These are phyloP conservation scores for Pseudogymnoascus sp. DNA, from an alignment of 2,329 filamentous ascomycete genomes.

Conservation along the genomic window DNA sequence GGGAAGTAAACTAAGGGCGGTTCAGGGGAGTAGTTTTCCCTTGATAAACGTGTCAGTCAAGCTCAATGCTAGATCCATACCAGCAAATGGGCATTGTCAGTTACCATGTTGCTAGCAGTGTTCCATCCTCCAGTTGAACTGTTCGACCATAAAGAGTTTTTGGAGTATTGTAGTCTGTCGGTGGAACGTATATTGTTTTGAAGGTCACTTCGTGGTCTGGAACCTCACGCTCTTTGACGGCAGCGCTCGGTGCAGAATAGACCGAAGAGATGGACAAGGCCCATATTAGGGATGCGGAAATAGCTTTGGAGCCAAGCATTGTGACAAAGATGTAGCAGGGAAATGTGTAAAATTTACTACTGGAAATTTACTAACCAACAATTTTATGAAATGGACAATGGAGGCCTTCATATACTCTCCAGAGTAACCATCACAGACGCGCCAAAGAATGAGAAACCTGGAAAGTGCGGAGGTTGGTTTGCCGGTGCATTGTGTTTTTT, in stretches of 20 bases:
- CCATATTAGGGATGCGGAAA: background rate
- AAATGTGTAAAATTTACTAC: background rate
- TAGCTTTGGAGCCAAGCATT: background rate
- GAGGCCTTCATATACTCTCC: background rate
- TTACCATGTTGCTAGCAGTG: slow-evolving; percentile 41
- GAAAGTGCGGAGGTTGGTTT: background rate
- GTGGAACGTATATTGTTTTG: slow-evolving; percentile 11
- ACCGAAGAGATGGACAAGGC: background rate
- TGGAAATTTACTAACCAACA: background rate
- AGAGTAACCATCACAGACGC: background rate
- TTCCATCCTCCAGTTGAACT: slow-evolving; percentile 22
- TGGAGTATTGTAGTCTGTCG: slow-evolving; percentile 11
- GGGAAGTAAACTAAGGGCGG: slow-evolving; percentile 33
- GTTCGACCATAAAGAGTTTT: slow-evolving; percentile 20
- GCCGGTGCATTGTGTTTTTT: background rate
- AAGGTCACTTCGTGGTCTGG: slow-evolving; percentile 5
- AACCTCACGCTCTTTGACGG: background rate
- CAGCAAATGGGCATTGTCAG: background rate
- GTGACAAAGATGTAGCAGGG: background rate
- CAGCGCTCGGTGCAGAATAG: background rate
- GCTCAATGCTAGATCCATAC: background rate
- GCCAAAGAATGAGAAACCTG: background rate
- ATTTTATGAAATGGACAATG: background rate
- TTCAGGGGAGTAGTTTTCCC: slow-evolving; percentile 12
- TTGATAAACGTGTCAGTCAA: slow-evolving; percentile 1